Conservation (phyloP, 345 rosid genomes). For the Euclidium syriacum region DNA sequence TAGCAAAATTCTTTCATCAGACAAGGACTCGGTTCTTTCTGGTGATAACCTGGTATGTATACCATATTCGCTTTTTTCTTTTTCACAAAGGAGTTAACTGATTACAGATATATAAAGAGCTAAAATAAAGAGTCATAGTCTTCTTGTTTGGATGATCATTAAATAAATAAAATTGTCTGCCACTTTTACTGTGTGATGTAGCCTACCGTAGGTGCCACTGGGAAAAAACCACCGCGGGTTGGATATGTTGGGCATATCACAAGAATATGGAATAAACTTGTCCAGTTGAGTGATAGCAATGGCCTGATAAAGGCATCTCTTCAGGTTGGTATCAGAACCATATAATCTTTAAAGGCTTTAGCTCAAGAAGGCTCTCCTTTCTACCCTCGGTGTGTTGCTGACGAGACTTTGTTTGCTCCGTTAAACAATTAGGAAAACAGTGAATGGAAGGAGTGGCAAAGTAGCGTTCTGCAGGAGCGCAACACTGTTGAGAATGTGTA, state of each 20-base stretch:
- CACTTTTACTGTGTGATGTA: constrained; percentile 31
- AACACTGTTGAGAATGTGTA: constrained; percentile 86
- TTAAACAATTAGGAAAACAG: constrained; percentile 52
- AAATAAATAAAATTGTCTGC: neutral
- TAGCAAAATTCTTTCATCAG: constrained; percentile 67
- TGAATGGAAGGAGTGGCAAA: constrained; percentile 87
- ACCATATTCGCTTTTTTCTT: neutral
- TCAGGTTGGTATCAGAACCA: constrained; percentile 48
- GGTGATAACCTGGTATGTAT: constrained; percentile 59
- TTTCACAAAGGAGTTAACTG: neutral
- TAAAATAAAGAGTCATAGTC: neutral
- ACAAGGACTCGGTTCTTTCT: constrained; percentile 57
- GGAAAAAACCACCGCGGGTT: constrained; percentile 66
- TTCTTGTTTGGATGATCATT: neutral
- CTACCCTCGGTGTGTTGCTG: neutral
- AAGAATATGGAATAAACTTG: constrained; percentile 73
- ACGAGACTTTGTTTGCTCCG: constrained; percentile 3
- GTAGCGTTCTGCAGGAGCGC: constrained; percentile 69
- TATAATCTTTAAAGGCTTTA: neutral
- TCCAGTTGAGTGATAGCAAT: constrained; percentile 64
- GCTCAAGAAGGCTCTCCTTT: neutral
- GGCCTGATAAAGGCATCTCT: constrained; percentile 52
- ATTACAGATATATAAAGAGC: neutral
- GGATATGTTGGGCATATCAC: constrained; percentile 94
- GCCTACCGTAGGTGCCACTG: constrained; percentile 76